Percentiles rank a stretch among this genome's conserved stretches.
Conservation (phyloP, 2,329 filamentous ascomycete genomes). For the Verticillium longisporum region DNA sequence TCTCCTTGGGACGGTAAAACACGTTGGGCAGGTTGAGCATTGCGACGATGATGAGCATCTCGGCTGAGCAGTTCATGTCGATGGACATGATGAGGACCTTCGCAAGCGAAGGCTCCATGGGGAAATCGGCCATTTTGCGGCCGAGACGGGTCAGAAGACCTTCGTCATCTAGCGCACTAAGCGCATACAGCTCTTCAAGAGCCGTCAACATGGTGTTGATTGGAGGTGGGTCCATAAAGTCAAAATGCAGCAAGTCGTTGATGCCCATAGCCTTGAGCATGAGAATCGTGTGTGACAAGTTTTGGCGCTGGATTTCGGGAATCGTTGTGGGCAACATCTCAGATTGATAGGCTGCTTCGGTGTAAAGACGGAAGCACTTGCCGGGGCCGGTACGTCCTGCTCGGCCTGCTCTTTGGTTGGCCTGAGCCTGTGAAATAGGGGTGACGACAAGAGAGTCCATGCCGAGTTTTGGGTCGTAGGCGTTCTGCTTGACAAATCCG, state of each 20-base stretch:
- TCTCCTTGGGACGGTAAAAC: slow-evolving; percentile 96
- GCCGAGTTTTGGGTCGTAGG: slow-evolving; percentile 91
- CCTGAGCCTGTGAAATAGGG: slow-evolving; percentile 93
- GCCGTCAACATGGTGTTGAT: slow-evolving; percentile 97
- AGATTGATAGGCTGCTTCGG: slow-evolving; percentile 88
- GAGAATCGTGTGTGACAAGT: slow-evolving; percentile 84
- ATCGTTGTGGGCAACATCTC: slow-evolving; percentile 97
- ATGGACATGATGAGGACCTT: slow-evolving; percentile 87
- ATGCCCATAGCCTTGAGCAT: slow-evolving; percentile 99
- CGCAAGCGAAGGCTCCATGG: slow-evolving; percentile 89
- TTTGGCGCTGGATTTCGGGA: slow-evolving; percentile 93
- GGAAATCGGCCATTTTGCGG: slow-evolving; percentile 97
- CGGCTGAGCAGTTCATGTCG: slow-evolving; percentile 83
- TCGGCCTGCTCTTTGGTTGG: slow-evolving; percentile 86
- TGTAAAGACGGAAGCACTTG: slow-evolving; percentile 93
- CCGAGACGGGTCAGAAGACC: slow-evolving; percentile 86
- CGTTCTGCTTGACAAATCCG: slow-evolving; percentile 96
- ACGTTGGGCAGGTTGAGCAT: slow-evolving; percentile 85
- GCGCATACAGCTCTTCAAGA: slow-evolving; percentile 86
- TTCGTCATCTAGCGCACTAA: slow-evolving; percentile 91
- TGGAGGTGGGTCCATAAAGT: slow-evolving; percentile 98
- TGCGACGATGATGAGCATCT: slow-evolving; percentile 88
- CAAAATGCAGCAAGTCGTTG: slow-evolving; percentile 93
- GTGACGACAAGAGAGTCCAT: slow-evolving; percentile 97
- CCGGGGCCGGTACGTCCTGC: slow-evolving; percentile 92